Evolutionary conservation across 139 green algal genomes (phyloP), one percentile per base, ranked within the genome.

Genomic region (Desmodesmus armatus): DNA sequence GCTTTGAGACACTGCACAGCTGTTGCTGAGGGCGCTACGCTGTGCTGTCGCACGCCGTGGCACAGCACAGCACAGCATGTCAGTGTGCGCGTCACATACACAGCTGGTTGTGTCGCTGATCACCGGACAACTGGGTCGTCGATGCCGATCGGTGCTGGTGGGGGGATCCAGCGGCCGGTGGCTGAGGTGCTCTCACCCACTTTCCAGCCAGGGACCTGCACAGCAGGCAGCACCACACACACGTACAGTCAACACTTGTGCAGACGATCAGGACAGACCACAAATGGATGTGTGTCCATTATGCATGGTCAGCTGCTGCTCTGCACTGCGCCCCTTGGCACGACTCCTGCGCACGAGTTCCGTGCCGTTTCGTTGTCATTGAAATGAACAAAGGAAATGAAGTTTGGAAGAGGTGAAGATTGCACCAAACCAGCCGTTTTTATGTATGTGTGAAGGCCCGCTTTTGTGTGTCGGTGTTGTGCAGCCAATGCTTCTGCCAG

Each of bases 141-240:
- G 9, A 86, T 88, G 33, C 92, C 92, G 25, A 92, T 80, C 5
- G 81, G 80, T 47, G 84, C 72, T 27, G 90, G 86, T 4, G 91
- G 91, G 0, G 92, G 86, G 84, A 95, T 92, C 90, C 90, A 95
- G 25, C 90, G 77, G n/a, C 83, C 88, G n/a, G 87, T 92, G 15
- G 82, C 71, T 66, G 93, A 94, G 58, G 93, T 91, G 49, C 70
- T 73, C 88, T 96, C 88, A 1, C 89, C 89, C 2, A 87, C 78
- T 82, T 92, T 86, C 88, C 89, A 97, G n/a, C 90, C 92, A 3
- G 90, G 87, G 7, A 93, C 86, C 91, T 96, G 91, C 80, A 81
- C 35, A 31, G 55, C 4, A 85, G 65, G 7, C 40, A 83, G 63
- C 2, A 72, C 31, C 63, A 72, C 23, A n/a, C 19, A 31, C 3